phyloP scores from a whole-genome alignment of 73 alveolate species.

The Tetrahymena thermophila region DNA sequence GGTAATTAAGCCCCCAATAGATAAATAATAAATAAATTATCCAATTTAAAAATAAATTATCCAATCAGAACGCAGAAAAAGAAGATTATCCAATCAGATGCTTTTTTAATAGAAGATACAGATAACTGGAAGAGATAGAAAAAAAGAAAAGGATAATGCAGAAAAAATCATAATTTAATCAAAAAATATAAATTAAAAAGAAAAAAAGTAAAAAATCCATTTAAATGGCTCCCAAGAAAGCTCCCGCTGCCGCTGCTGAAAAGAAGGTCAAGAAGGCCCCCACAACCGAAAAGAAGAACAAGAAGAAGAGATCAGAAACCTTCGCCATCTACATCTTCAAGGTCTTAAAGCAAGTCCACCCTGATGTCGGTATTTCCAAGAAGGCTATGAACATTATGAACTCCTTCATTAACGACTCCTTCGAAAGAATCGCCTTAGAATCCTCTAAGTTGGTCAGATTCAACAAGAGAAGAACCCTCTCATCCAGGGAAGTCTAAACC shows the following conservation, averaged over 20 bases:
- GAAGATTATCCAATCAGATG: background rate
- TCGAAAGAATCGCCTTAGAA: conserved; percentile 61
- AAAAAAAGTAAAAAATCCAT: background rate
- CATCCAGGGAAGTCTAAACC: conserved; percentile 63
- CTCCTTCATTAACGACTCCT: conserved; percentile 56
- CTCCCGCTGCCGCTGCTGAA: conserved; percentile 56
- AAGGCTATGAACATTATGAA: conserved; percentile 64
- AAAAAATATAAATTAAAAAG: background rate
- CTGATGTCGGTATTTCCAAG: conserved; percentile 62
- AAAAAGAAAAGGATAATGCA: background rate
- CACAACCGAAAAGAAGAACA: conserved; percentile 46
- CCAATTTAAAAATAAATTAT: background rate
- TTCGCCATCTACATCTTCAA: conserved; percentile 58
- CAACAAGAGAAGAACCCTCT: conserved; percentile 51
- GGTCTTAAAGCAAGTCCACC: conserved; percentile 65
- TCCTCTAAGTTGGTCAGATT: conserved; percentile 55
- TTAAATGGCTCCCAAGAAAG: conserved; percentile 46
- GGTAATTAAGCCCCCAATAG: background rate
- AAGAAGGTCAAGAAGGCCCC: conserved; percentile 49
- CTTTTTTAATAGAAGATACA: background rate
- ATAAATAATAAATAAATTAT: background rate
- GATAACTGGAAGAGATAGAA: background rate
- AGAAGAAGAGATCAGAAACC: conserved; percentile 53
- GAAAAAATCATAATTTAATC: background rate
- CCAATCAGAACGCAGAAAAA: background rate